These are phyloP conservation scores for Aspergillus avenaceus DNA, from an alignment of 495 filamentous ascomycete species.

Conservation along the genomic window DNA sequence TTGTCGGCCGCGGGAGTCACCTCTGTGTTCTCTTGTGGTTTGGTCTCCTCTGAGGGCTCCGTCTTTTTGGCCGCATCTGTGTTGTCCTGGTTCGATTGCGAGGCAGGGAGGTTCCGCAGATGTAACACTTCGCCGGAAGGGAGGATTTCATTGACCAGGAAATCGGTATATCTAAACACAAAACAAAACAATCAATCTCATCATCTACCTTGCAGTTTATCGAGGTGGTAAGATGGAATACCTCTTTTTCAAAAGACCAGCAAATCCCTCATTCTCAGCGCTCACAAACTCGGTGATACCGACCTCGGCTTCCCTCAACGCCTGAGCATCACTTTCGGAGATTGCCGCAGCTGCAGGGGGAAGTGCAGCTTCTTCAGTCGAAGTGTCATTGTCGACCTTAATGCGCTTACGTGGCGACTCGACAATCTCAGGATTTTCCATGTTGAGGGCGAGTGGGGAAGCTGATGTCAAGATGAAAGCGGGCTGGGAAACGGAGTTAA, in stretches of 20 bases:
- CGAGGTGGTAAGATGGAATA: conserved; percentile 26
- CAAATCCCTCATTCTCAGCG: conserved; percentile 44
- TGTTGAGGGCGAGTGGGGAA: conserved; percentile 12
- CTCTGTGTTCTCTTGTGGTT: conserved; percentile 5
- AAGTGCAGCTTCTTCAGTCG: conserved; percentile 13
- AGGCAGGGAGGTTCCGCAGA: conserved; percentile 47
- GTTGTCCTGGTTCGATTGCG: conserved; percentile 8
- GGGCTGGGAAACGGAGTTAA: neutral
- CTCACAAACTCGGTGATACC: conserved; percentile 56
- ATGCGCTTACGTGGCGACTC: conserved; percentile 44
- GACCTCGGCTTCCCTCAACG: conserved; percentile 44
- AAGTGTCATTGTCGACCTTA: conserved; percentile 31
- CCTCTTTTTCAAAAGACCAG: conserved; percentile 57
- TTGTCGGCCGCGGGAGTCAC: conserved; percentile 7
- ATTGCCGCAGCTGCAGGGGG: conserved; percentile 10
- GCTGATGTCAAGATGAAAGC: conserved; percentile 8
- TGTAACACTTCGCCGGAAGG: conserved; percentile 76
- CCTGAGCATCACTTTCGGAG: conserved; percentile 23
- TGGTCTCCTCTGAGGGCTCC: conserved; percentile 4
- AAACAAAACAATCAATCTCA: conserved; percentile 7
- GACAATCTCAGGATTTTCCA: conserved; percentile 36
- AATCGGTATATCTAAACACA: conserved; percentile 77
- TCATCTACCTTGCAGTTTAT: neutral
- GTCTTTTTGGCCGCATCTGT: conserved; percentile 6
- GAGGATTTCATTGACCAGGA: conserved; percentile 88